Conservation (phyloP, 2,329 filamentous ascomycete genomes). For the Penicillium sp. region DNA sequence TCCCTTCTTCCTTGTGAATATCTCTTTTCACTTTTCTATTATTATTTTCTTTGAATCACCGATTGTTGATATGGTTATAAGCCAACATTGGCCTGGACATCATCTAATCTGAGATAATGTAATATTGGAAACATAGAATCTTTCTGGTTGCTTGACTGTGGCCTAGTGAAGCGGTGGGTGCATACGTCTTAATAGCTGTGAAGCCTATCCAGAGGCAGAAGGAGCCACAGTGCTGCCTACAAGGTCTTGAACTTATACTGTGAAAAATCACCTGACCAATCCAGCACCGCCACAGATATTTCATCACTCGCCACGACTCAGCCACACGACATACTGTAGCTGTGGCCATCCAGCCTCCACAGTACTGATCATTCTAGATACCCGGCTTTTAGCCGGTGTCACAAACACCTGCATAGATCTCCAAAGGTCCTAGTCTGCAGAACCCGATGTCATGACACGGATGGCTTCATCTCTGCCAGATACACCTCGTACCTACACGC, state of each 20-base stretch:
- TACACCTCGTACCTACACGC: background rate
- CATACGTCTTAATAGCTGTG: no score
- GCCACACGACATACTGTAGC: background rate
- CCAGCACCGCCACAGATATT: background rate
- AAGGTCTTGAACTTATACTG: background rate
- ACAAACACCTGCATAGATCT: background rate
- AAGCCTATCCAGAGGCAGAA: background rate
- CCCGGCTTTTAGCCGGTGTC: background rate
- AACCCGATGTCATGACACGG: background rate
- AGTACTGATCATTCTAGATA: background rate
- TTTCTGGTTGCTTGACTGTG: background rate
- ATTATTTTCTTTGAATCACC: slow-evolving; percentile 1
- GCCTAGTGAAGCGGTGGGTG: slow-evolving; percentile 10
- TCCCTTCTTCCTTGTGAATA: slow-evolving; percentile 7
- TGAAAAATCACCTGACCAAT: background rate
- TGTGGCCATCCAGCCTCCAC: background rate
- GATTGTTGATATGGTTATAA: slow-evolving; percentile 3
- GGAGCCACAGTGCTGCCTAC: background rate
- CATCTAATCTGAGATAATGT: background rate
- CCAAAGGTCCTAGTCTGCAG: background rate
- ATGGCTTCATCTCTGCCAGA: background rate
- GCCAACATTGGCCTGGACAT: background rate
- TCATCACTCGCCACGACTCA: background rate
- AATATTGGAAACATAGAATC: slow-evolving; percentile 4
- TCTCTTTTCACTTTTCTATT: slow-evolving; percentile 9